Conservation (phyloP, 257 asterid genomes). For the Misopates orontium region DNA sequence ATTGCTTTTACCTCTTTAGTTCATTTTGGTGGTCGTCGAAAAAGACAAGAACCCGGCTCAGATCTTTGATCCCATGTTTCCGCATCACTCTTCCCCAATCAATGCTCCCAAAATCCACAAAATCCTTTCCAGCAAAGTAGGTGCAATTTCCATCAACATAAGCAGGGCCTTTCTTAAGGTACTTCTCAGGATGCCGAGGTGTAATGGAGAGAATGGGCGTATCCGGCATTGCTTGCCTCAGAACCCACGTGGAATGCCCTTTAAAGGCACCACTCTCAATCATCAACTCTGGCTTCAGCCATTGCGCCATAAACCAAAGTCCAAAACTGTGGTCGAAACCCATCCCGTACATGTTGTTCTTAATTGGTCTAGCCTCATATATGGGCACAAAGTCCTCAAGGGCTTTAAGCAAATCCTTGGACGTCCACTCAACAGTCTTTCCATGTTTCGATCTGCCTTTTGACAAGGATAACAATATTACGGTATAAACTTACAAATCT, state of each 20-base stretch:
- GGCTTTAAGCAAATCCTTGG: slow-evolving; percentile 76
- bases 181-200: slow-evolving; percentile 97
- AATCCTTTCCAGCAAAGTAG: slow-evolving; percentile 89
- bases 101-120: slow-evolving; percentile 95
- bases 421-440: slow-evolving; percentile 85
- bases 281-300: slow-evolving; percentile 91
- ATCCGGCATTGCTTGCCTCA: slow-evolving; percentile 95
- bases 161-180: slow-evolving; percentile 95
- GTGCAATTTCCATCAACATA: slow-evolving; percentile 97
- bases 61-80: slow-evolving; percentile 73
- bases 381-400: slow-evolving; percentile 92
- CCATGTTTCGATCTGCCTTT: slow-evolving; percentile 99
- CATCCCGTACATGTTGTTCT: slow-evolving; percentile 94
- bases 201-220: slow-evolving; percentile 76
- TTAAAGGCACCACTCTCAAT: slow-evolving; percentile 98
- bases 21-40: slow-evolving; percentile 99
- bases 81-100: slow-evolving; percentile 79
- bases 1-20: slow-evolving; percentile 67
- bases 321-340: slow-evolving; percentile 99
- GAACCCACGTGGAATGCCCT: slow-evolving; percentile 98
- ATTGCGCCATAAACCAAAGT: slow-evolving; percentile 86
- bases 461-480: slow-evolving; percentile 72
- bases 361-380: slow-evolving; percentile 85
- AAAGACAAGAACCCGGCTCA: slow-evolving; percentile 72
- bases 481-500: slow-evolving; percentile 28